phyloP scores from a whole-genome alignment of 768 basidiomycete genomes.

The Hericium coralloides region DNA sequence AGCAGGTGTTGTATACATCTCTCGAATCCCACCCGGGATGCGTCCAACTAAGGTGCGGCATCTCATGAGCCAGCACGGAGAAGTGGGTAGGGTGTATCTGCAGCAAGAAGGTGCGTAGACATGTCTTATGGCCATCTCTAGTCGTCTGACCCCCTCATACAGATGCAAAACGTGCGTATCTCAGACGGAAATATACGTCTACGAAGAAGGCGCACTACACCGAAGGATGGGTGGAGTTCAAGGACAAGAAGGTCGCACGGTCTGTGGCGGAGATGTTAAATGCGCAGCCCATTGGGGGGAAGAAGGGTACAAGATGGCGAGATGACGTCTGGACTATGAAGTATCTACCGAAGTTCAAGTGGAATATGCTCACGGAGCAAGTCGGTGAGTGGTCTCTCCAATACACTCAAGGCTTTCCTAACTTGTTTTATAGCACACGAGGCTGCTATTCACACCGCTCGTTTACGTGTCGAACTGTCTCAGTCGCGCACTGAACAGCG shows the following conservation, averaged over 20 bases:
- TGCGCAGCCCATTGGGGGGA: constrained; percentile 90
- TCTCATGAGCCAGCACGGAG: constrained; percentile 83
- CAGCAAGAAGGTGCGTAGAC: constrained; percentile 73
- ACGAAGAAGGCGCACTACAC: constrained; percentile 84
- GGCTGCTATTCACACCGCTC: constrained; percentile 78
- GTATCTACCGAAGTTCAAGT: constrained; percentile 95
- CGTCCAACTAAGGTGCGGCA: constrained; percentile 93
- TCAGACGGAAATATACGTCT: constrained; percentile 69
- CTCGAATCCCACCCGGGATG: constrained; percentile 96
- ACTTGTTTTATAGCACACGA: constrained; percentile 64
- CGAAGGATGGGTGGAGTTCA: constrained; percentile 98
- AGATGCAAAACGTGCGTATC: constrained; percentile 86
- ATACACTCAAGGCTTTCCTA: background rate
- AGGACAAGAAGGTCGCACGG: constrained; percentile 85
- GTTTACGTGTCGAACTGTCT: constrained; percentile 84
- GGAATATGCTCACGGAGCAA: constrained; percentile 98
- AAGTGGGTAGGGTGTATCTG: constrained; percentile 86
- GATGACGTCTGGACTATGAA: constrained; percentile 99
- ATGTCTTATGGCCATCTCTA: background rate
- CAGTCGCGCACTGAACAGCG: constrained; percentile 84
- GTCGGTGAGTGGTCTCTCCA: constrained; percentile 57
- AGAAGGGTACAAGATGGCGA: constrained; percentile 83
- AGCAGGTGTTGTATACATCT: constrained; percentile 90
- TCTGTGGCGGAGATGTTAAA: constrained; percentile 93
- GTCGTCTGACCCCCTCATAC: constrained; percentile 2